A percentile compares a stretch with the other conserved stretches of the same genome.
These are phyloP conservation scores for Knoxdaviesia proteae DNA, from an alignment of 2,329 filamentous ascomycete species.

Conservation along the genomic window DNA sequence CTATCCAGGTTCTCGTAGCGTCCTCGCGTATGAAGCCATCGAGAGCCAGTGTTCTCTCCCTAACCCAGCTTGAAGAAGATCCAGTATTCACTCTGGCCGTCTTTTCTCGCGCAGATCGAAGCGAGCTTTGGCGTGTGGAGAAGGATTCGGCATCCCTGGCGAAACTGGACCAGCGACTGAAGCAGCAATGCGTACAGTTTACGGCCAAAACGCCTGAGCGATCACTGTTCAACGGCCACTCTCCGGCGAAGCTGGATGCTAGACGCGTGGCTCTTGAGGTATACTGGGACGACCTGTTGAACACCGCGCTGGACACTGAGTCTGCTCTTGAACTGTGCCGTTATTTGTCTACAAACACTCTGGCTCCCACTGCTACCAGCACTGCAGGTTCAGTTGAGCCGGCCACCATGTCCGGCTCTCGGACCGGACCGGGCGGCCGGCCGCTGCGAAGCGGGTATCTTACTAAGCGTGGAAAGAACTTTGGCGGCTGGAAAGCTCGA, in stretches of 20 bases:
- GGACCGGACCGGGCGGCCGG: slow-evolving; percentile 38
- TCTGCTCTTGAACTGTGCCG: slow-evolving; percentile 68
- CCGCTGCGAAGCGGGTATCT: slow-evolving; percentile 73
- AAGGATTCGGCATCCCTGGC: slow-evolving; percentile 69
- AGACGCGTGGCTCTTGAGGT: slow-evolving; percentile 59
- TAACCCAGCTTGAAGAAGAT: slow-evolving; percentile 70
- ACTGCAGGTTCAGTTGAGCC: slow-evolving; percentile 14
- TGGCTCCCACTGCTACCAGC: slow-evolving; percentile 41
- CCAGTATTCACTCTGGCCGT: slow-evolving; percentile 84
- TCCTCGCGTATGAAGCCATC: slow-evolving; percentile 93
- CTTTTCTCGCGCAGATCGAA: slow-evolving; percentile 51
- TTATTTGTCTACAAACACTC: slow-evolving; percentile 53
- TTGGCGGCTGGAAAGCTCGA: slow-evolving; percentile 89
- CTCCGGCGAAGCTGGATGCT: slow-evolving; percentile 81
- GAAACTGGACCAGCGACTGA: slow-evolving; percentile 65
- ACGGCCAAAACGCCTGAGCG: slow-evolving; percentile 63
- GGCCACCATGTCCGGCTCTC: slow-evolving; percentile 10
- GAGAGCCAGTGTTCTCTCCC: slow-evolving; percentile 59
- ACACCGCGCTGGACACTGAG: slow-evolving; percentile 58
- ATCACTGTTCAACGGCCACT: slow-evolving; percentile 74
- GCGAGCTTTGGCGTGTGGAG: slow-evolving; percentile 83
- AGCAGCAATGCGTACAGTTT: slow-evolving; percentile 45
- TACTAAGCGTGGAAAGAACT: slow-evolving; percentile 94
- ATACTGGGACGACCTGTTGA: slow-evolving; percentile 71
- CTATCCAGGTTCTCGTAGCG: slow-evolving; percentile 68